Evolutionary conservation across 495 filamentous ascomycete species (phyloP).

Genomic region (Viridothelium virens): DNA sequence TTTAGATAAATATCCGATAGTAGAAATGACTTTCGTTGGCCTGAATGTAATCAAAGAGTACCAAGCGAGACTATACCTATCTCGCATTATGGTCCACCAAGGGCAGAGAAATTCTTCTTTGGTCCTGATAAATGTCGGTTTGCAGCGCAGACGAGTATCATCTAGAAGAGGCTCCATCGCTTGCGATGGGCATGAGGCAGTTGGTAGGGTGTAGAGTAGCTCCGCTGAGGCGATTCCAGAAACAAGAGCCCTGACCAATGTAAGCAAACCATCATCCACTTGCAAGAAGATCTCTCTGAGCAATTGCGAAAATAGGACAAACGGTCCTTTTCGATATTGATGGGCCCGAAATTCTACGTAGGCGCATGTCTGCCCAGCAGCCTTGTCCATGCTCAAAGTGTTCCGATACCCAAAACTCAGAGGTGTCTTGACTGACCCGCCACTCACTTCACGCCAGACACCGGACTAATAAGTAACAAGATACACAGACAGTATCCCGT

Average conservation of each 20-base stretch:
- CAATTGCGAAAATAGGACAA: not conserved
- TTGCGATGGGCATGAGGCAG: not conserved
- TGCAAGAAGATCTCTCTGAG: not conserved
- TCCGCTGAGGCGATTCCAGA: no score
- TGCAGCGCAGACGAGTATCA: no score
- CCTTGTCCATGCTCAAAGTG: not conserved
- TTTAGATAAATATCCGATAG: no score
- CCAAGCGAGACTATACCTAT: no score
- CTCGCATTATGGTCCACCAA: no score
- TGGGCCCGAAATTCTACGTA: not conserved
- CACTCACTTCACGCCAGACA: not conserved
- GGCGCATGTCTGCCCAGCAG: slow-evolving; percentile 4
- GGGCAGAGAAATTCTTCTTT: no score
- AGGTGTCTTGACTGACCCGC: not conserved
- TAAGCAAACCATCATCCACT: not conserved
- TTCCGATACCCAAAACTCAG: not conserved
- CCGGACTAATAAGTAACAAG: not conserved
- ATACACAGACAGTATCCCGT: not conserved
- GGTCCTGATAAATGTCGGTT: no score
- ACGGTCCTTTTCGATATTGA: not conserved
- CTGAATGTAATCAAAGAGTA: no score
- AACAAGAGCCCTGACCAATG: not conserved
- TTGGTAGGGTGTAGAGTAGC: no score
- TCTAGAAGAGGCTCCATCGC: no score
- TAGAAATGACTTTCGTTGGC: no score